These are phyloP conservation scores for Sarcodon sp. DNA, from an alignment of 768 basidiomycete genomes.

Conservation along the genomic window DNA sequence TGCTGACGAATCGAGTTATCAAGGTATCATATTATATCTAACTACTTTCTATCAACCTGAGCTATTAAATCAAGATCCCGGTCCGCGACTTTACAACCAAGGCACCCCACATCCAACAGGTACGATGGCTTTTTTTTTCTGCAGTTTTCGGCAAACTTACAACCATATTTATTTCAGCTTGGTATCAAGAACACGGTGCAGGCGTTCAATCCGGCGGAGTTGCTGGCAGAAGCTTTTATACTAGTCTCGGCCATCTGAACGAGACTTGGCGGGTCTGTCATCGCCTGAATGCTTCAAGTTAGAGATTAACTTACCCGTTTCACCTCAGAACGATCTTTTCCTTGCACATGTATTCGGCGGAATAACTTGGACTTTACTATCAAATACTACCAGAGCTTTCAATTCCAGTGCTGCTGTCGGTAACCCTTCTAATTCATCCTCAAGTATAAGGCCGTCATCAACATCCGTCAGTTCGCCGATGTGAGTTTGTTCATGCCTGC, in stretches of 20 bases:
- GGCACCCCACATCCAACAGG: conserved; percentile 73
- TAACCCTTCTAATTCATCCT: conserved; percentile 11
- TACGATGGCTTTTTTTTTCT: conserved; percentile 14
- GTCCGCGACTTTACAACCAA: conserved; percentile 40
- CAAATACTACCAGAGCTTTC: conserved; percentile 59
- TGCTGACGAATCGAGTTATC: conserved; percentile 30
- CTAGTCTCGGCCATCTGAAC: conserved; percentile 66
- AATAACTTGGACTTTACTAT: conserved; percentile 58
- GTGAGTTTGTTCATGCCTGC: too few species aligned
- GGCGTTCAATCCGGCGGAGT: conserved; percentile 36
- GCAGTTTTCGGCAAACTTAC: background rate
- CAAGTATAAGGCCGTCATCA: background rate
- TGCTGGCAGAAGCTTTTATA: conserved; percentile 76
- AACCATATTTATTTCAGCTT: conserved; percentile 33
- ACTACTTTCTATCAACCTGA: conserved; percentile 9
- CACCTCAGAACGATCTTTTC: conserved; percentile 47
- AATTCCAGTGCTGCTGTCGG: conserved; percentile 53
- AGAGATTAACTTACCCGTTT: background rate
- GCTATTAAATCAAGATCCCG: conserved; percentile 24
- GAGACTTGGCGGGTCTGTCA: conserved; percentile 60
- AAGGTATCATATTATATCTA: conserved; percentile 13
- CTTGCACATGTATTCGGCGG: conserved; percentile 64
- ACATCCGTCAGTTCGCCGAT: background rate
- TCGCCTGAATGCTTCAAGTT: background rate
- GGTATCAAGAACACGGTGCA: conserved; percentile 71